These are phyloP conservation scores for Boletus reticuloceps DNA, from an alignment of 768 basidiomycete species.

Conservation along the genomic window DNA sequence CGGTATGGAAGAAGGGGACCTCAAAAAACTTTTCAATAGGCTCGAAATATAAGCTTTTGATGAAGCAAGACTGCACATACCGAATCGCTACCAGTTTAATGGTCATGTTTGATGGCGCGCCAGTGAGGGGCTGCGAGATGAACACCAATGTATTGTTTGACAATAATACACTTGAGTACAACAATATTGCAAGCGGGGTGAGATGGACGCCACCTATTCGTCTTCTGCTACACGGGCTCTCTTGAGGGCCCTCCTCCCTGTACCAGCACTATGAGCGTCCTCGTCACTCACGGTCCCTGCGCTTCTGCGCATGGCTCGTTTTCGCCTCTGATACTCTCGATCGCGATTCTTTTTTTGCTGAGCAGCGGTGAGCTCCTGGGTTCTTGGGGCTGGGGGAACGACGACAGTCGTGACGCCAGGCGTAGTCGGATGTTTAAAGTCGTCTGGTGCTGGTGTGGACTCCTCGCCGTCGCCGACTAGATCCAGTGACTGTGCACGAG, in stretches of 20 bases:
- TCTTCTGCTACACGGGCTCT: slow-evolving; percentile 66
- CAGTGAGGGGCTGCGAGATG: too few relatives aligned
- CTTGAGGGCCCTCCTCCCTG: slow-evolving; percentile 63
- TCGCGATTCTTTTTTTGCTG: slow-evolving; percentile 79
- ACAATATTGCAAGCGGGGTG: neutral
- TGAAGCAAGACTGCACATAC: too few relatives aligned
- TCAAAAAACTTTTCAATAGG: slow-evolving; percentile 52
- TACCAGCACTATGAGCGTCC: slow-evolving; percentile 46
- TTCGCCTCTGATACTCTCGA: slow-evolving; percentile 77
- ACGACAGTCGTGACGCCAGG: slow-evolving; percentile 75
- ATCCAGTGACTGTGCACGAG: slow-evolving; percentile 64
- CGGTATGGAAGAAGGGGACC: slow-evolving; percentile 50
- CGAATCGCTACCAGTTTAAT: too few relatives aligned
- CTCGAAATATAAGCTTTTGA: slow-evolving; percentile 36
- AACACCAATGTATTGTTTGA: neutral
- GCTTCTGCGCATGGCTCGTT: slow-evolving; percentile 63
- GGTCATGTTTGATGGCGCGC: neutral
- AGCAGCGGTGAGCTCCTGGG: slow-evolving; percentile 65
- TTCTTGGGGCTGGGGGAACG: slow-evolving; percentile 68
- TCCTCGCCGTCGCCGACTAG: slow-evolving; percentile 69
- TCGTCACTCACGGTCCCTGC: slow-evolving; percentile 73
- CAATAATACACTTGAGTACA: slow-evolving; percentile 6
- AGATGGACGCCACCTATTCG: slow-evolving; percentile 40
- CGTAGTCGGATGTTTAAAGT: slow-evolving; percentile 63
- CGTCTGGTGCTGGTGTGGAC: slow-evolving; percentile 59